Evolutionary conservation across 176 grass and related monocot species (phyloP).

Genomic region (Melocanna baccifera): DNA sequence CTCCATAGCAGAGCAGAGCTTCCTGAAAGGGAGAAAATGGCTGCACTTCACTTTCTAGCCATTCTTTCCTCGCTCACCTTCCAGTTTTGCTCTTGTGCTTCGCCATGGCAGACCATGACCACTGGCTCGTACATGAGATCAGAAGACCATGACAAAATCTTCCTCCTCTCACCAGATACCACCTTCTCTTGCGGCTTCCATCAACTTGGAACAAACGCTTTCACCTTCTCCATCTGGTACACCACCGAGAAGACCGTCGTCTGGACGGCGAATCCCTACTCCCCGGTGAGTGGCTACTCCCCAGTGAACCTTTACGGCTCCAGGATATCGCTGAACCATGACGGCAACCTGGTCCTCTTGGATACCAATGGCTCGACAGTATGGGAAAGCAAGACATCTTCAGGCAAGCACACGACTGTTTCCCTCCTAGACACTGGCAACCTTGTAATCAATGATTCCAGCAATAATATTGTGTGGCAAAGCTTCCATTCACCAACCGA

Average conservation of each 20-base stretch:
- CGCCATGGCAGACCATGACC: constrained; percentile 40
- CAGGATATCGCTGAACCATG: constrained; percentile 41
- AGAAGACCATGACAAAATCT: constrained; percentile 32
- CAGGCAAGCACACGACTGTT: constrained; percentile 38
- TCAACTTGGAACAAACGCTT: constrained; percentile 43
- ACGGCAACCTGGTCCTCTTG: constrained; percentile 60
- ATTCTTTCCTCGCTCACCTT: constrained; percentile 25
- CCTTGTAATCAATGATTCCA: constrained; percentile 46
- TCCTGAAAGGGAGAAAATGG: constrained; percentile 12
- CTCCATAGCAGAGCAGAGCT: constrained; percentile 9
- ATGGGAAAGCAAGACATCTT: constrained; percentile 56
- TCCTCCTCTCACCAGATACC: constrained; percentile 37
- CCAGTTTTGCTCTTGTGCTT: constrained; percentile 27
- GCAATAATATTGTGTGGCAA: constrained; percentile 49
- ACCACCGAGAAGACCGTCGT: constrained; percentile 43
- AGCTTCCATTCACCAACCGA: constrained; percentile 56
- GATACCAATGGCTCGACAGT: constrained; percentile 57
- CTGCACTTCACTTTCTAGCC: constrained; percentile 16
- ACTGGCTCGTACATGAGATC: constrained; percentile 41
- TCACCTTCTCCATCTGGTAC: constrained; percentile 71
- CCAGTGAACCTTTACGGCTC: constrained; percentile 57
- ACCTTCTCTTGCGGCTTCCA: constrained; percentile 60
- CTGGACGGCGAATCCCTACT: constrained; percentile 65
- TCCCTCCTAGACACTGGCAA: constrained; percentile 60
- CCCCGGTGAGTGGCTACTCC: constrained; percentile 15